Evolutionary conservation across 805 yeast genomes (phyloP), one percentile per base, ranked within the genome.

Genomic region (Ogataea naganishii): DNA sequence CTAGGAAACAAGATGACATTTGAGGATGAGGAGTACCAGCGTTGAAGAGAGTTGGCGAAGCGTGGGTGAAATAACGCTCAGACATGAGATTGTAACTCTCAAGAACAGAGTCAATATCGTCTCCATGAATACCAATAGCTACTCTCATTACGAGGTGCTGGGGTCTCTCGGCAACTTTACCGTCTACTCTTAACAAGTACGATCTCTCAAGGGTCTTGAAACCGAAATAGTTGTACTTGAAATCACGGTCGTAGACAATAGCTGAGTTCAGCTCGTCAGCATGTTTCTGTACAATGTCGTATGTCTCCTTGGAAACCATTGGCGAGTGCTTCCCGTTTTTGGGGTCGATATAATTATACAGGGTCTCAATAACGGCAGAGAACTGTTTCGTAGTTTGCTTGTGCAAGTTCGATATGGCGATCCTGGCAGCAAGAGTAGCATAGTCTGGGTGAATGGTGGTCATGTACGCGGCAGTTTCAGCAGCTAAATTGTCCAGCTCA

Each of bases 371-470:
- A 28, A 85, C 94, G 44, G 75, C 76, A 23, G 94, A 79, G 47
- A 82, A 89, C 49, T 69, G 80, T 58, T 82, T 81, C 37, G 85
- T 81, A 31, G 96, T 88, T 62, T 86, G 95, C 61, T 88, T 88
- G 65, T 89, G 96, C 51, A 92, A 68, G 56, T 85, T 85, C 24
- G 96, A 83, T 32, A 92, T 79, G 14, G 97, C 96, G 37, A 89
- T 80, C 63, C 98, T 78, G 20, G 97, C 96, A 32, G 96, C 96
- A 46, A 86, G 68, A 24, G 78, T 75, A 17, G 96, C 96, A 48
- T 89, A 88, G 61, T 92, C 97, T n/a, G 97, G 97, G 57, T 89
- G 97, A 39, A 83, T 73, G 9, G 97, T 89, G 35, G 96, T 86
- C 96, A 92, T 84, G 52, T 80, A 82, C 24, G 97, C 97, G 34